Conservation (phyloP, 163 green algal genomes). For the Trebouxia gelatinosa region DNA sequence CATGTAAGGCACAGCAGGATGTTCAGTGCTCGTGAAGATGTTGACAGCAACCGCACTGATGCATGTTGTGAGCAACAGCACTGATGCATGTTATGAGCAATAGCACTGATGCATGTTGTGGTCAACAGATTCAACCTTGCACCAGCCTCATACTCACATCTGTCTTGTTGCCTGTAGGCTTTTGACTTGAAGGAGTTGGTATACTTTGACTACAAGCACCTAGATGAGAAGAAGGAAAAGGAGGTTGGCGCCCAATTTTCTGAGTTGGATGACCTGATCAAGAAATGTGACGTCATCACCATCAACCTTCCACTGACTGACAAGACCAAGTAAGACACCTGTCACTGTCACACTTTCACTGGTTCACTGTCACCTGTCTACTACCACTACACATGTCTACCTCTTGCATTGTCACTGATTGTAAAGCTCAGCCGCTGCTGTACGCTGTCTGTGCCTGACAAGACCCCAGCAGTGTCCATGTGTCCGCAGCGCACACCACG, state of each 20-base stretch:
- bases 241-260: slow-evolving; percentile 16
- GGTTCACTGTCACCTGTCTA: not conserved
- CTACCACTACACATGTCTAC: not conserved
- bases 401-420: not conserved
- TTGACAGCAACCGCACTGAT: too few relatives aligned
- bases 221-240: slow-evolving; percentile 28
- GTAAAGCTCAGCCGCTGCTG: not conserved
- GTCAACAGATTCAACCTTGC: not conserved
- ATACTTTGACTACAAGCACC: slow-evolving; percentile 37
- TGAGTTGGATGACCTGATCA: slow-evolving; percentile 34
- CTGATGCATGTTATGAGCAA: too few relatives aligned
- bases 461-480: too few relatives aligned
- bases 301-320: slow-evolving; percentile 38
- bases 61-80: too few relatives aligned
- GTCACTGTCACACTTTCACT: not conserved
- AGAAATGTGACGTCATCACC: slow-evolving; percentile 39
- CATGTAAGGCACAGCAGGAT: too few relatives aligned
- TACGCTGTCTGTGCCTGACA: too few relatives aligned
- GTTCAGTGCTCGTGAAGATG: too few relatives aligned
- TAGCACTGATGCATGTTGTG: too few relatives aligned
- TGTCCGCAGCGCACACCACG: too few relatives aligned
- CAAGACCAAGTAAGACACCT: slow-evolving; percentile 30
- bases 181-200: slow-evolving; percentile 28
- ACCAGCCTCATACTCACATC: not conserved
- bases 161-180: slow-evolving; percentile 10